Evolutionary conservation across 2,329 filamentous ascomycete species (phyloP), one percentile per base, ranked within the genome.

Genomic region (Penicillium sclerotiorum): DNA sequence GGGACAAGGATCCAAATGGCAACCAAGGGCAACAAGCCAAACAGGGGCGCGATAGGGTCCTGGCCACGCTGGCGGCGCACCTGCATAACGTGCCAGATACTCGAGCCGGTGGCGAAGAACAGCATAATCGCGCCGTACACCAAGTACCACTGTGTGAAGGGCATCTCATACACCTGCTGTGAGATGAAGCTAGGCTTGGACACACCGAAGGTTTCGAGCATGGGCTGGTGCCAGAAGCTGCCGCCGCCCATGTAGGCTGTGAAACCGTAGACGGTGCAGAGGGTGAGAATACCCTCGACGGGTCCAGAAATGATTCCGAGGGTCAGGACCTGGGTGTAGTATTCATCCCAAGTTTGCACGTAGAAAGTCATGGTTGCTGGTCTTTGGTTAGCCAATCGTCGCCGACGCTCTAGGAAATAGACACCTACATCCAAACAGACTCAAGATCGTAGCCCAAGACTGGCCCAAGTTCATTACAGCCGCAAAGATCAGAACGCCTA

Each of bases 281-380:
- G 80, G 33, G 90, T 91, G 39, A 97, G 75, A 48, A 99, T 87
- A 44, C 94, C 94, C 74, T 99, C 94, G 30, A 99, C 94, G 4
- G 94, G 94, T 0, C 94, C 94, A 57, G 93, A 96, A 59, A 99
- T 81, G 55, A 97, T 77, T 51, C 94, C 94, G 5, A 99, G 83
- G 1, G 91, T 96, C 40, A 99, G 82, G 3, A 92, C 94, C 72
- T 96, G 92, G 44, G 94, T 99, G 75, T 97, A 93, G 75, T 97
- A 99, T 71, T 97, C 94, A 67, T 99, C 94, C 94, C 94, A 99
- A 27, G 94, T 97, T 71, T 97, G 94, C 35, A 97, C 88, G 72
- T 97, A 97, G 73, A 99, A 99, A n/a, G 94, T 96, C 63, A 95
- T 79, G 51, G 93, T 84, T 6, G 89, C 87, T 90, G 45, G 8